These are phyloP conservation scores for Fraxinus baroniana DNA, from an alignment of 305 asterid species.

Conservation along the genomic window DNA sequence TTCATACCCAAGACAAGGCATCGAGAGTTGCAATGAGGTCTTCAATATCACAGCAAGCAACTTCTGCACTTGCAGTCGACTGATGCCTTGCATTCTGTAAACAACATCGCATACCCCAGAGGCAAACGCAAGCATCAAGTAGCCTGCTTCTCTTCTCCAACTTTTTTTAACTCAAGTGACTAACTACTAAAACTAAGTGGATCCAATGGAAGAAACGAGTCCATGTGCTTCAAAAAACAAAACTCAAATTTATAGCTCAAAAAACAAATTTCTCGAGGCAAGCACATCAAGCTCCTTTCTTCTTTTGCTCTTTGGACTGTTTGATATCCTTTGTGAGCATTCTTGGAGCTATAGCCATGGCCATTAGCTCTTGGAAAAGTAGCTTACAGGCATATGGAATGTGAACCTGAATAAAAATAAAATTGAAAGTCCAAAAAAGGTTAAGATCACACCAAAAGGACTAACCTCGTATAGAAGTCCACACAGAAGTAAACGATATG, in stretches of 20 bases:
- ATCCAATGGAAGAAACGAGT: not conserved
- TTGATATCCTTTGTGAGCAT: slow-evolving; percentile 86
- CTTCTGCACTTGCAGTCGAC: not conserved
- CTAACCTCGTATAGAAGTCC: not conserved
- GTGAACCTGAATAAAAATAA: slow-evolving; percentile 55
- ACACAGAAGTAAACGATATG: not conserved
- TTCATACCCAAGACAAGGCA: not conserved
- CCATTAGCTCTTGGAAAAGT: slow-evolving; percentile 93
- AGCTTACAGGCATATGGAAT: slow-evolving; percentile 95
- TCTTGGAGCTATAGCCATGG: slow-evolving; percentile 98
- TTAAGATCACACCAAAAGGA: not conserved
- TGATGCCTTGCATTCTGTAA: not conserved
- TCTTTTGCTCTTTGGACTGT: slow-evolving; percentile 54
- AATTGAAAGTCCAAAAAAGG: not conserved
- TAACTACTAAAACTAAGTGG: not conserved
- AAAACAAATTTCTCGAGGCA: not conserved
- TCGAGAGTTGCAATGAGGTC: not conserved
- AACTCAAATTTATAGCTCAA: not conserved
- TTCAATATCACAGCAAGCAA: not conserved
- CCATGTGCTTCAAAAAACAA: not conserved
- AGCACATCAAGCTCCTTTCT: slow-evolving; percentile 49
- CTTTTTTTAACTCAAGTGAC: not conserved
- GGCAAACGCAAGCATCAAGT: not conserved
- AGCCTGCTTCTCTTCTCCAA: not conserved
- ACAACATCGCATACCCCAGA: not conserved